These are phyloP conservation scores for Irpex rosettiformis DNA, from an alignment of 1,284 basidiomycete species.

Conservation along the genomic window DNA sequence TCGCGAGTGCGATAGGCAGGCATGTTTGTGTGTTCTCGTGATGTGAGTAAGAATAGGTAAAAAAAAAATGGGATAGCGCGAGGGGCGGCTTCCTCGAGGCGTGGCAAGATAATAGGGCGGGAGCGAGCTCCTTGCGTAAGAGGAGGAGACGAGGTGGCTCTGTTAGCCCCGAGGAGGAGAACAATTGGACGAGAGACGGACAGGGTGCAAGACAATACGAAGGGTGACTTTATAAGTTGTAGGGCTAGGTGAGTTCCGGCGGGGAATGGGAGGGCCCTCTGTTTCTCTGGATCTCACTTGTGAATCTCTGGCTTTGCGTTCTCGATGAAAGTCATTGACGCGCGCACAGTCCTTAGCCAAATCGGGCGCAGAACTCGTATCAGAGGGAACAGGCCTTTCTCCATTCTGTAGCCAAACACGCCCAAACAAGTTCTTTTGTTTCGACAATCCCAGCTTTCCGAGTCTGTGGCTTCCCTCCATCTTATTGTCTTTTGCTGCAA, in stretches of 20 bases:
- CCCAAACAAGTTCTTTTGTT: conserved; percentile 42
- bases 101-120: conserved; percentile 25
- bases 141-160: conserved; percentile 34
- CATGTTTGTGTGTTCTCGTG: conserved; percentile 56
- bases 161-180: conserved; percentile 34
- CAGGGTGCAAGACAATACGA: conserved; percentile 56
- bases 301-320: conserved; percentile 38
- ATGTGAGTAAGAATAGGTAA: conserved; percentile 23
- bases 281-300: conserved; percentile 35
- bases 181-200: conserved; percentile 66
- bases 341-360: conserved; percentile 34
- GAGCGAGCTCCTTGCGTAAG: conserved; percentile 24
- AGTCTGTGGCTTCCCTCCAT: conserved; percentile 32
- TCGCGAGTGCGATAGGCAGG: conserved; percentile 74
- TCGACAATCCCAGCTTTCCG: conserved; percentile 27
- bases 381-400: conserved; percentile 20
- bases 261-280: conserved; percentile 36
- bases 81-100: conserved; percentile 28
- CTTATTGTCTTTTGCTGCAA: conserved; percentile 20
- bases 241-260: conserved; percentile 35
- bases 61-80: conserved; percentile 25
- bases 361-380: conserved; percentile 23
- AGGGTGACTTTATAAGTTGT: conserved; percentile 56
- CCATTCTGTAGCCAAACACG: conserved; percentile 42
- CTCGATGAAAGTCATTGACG: conserved; percentile 32